A percentile compares a stretch with the other conserved stretches of the same genome.
Conservation (phyloP, 2,329 filamentous ascomycete genomes). For the Zymoseptoria brevis region DNA sequence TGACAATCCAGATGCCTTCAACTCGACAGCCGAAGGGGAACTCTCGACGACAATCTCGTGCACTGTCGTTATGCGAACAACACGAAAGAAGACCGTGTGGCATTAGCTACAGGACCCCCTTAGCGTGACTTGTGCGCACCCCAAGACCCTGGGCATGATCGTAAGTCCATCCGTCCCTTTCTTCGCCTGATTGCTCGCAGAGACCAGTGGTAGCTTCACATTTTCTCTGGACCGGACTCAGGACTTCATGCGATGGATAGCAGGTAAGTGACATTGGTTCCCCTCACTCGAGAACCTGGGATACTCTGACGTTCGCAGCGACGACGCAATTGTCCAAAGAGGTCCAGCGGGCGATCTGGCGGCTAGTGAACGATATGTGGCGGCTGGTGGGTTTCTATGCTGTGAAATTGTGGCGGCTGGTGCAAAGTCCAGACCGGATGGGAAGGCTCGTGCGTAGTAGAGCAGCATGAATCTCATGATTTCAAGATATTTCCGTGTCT, state of each 20-base stretch:
- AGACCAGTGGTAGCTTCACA: neutral
- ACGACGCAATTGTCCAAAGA: neutral
- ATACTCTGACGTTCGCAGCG: neutral
- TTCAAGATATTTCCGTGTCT: no score
- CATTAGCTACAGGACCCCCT: neutral
- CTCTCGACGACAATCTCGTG: neutral
- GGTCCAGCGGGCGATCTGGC: no score
- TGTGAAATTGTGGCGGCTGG: neutral
- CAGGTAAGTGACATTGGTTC: neutral
- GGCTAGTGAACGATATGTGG: no score
- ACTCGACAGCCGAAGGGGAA: neutral
- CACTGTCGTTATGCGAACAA: neutral
- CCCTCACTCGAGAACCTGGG: neutral
- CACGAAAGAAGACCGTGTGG: neutral
- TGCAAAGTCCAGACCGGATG: neutral
- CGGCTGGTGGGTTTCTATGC: neutral
- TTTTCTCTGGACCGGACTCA: neutral
- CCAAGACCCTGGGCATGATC: neutral
- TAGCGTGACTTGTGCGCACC: neutral
- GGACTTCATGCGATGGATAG: neutral
- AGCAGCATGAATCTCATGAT: neutral
- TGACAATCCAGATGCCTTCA: neutral
- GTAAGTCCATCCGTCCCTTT: neutral
- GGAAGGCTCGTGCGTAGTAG: neutral
- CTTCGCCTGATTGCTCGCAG: neutral